Percentiles rank a stretch among this genome's conserved stretches.
Evolutionary conservation across 2,329 filamentous ascomycete species (phyloP).

Genomic region (Aspergillus luchuensis): DNA sequence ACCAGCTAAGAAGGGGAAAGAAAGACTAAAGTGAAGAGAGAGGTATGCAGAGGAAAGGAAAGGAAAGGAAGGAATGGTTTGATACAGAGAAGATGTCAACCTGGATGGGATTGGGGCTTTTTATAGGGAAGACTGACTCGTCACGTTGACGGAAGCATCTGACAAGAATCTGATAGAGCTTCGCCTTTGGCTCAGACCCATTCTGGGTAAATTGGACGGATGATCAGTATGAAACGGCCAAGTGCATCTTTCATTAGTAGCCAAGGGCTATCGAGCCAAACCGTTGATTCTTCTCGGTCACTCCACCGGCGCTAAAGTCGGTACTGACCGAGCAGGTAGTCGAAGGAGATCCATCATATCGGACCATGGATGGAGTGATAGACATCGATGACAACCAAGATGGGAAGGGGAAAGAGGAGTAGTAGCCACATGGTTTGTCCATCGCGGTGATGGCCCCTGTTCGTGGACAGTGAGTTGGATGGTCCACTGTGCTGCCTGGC

Average conservation of each 20-base stretch:
- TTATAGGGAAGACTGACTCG: not conserved
- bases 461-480: not conserved
- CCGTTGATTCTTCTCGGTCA: conserved; percentile 4
- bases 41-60: conserved; percentile 4
- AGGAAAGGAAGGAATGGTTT: conserved; percentile 11
- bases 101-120: not conserved
- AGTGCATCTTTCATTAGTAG: conserved; percentile 7
- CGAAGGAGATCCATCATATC: not conserved
- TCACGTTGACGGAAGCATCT: not conserved
- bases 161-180: not conserved
- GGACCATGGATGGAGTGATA: not conserved
- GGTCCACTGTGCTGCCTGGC: not conserved
- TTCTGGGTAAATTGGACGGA: conserved; percentile 5
- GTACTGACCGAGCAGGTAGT: conserved; percentile 2
- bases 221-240: conserved; percentile 6
- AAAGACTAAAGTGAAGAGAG: conserved; percentile 1
- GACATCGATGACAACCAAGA: not conserved
- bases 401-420: not conserved
- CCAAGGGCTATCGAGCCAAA: not conserved
- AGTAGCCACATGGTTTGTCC: conserved; percentile 9
- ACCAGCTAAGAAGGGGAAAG: conserved; percentile 15
- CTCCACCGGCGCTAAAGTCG: not conserved
- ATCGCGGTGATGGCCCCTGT: not conserved
- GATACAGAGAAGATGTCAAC: not conserved
- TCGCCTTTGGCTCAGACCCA: not conserved